phyloP scores from a whole-genome alignment of 768 basidiomycete species.

The Rhodotorula taiwanensis region DNA sequence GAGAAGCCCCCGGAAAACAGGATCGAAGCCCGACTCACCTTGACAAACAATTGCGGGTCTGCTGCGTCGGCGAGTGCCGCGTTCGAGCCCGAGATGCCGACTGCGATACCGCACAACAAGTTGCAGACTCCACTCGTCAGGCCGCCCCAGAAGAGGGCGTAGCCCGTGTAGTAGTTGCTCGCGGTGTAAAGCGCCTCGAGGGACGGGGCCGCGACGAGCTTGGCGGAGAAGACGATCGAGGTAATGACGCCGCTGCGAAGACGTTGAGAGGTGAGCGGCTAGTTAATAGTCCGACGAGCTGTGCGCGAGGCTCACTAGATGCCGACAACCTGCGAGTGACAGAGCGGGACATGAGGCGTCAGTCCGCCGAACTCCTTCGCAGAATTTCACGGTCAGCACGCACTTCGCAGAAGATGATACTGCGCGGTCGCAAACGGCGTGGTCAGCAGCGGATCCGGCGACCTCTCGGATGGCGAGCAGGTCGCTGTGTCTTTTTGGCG shows the following conservation, averaged over 20 bases:
- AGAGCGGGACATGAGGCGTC: too few species aligned
- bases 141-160: conserved; percentile 93
- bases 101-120: conserved; percentile 85
- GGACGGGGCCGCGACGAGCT: conserved; percentile 53
- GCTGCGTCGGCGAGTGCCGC: conserved; percentile 93
- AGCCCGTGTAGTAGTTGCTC: conserved; percentile 90
- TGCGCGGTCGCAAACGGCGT: conserved; percentile 42
- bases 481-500: too few species aligned
- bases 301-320: conserved; percentile 69
- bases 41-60: conserved; percentile 89
- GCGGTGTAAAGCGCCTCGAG: conserved; percentile 70
- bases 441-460: conserved; percentile 1
- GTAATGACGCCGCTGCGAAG: conserved; percentile 55
- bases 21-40: conserved; percentile 42
- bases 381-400: too few species aligned
- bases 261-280: too few species aligned
- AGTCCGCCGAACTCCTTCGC: too few species aligned
- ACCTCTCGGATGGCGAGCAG: too few species aligned
- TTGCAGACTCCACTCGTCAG: conserved; percentile 90
- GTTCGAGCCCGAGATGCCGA: conserved; percentile 90
- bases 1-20: neutral
- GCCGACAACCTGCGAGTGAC: conserved; percentile 80
- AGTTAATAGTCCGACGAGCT: neutral
- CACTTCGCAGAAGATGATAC: conserved; percentile 95
- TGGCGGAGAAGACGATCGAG: conserved; percentile 90